A percentile compares a stretch with the other conserved stretches of the same genome.
These are phyloP conservation scores for Yarrowia deformans DNA, from an alignment of 805 yeast genomes.

Conservation along the genomic window DNA sequence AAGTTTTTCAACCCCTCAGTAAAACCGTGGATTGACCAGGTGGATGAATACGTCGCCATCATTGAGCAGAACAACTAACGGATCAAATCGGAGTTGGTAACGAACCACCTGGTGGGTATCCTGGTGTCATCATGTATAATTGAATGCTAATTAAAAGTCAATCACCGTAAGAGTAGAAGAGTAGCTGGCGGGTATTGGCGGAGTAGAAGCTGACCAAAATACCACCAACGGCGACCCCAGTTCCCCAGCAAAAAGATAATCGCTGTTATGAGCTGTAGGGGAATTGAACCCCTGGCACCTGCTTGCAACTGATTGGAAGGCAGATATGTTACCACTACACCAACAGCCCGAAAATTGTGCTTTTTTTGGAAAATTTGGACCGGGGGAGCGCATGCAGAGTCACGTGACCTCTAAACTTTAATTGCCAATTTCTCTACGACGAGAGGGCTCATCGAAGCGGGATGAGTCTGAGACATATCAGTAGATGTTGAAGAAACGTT, in stretches of 20 bases:
- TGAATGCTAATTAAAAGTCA: no score
- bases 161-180: no score
- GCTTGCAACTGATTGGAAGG: constrained; percentile 32
- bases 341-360: constrained; percentile 12
- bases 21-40: constrained; percentile 29
- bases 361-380: neutral
- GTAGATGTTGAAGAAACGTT: no score
- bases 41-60: constrained; percentile 23
- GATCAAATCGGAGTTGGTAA: no score
- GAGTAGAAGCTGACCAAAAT: neutral
- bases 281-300: constrained; percentile 38
- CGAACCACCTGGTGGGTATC: no score
- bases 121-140: no score
- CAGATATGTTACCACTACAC: constrained; percentile 37
- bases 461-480: no score
- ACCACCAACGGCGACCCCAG: no score
- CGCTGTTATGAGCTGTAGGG: constrained; percentile 16
- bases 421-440: neutral
- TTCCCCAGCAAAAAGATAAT: neutral
- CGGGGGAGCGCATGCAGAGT: neutral
- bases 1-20: constrained; percentile 18
- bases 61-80: neutral
- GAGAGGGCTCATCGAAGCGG: neutral
- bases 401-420: neutral
- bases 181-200: no score